Conservation (phyloP, 139 green algal genomes). For the Coccomyxa sp. region DNA sequence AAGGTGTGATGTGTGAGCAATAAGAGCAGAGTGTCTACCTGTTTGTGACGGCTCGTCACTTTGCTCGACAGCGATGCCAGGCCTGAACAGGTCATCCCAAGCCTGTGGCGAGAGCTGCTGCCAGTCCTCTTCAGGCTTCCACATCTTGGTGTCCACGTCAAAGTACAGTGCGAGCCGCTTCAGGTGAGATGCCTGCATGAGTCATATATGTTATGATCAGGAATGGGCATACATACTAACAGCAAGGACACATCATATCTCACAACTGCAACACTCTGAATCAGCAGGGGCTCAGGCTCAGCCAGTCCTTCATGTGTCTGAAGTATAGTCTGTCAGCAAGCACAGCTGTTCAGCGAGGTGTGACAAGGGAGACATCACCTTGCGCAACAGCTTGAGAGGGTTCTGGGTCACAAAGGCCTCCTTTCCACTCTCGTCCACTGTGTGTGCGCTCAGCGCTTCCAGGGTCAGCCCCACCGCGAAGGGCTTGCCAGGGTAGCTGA, state of each 20-base stretch:
- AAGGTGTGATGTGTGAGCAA: too few relatives aligned
- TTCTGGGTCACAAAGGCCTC: constrained; percentile 75
- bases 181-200: constrained; percentile 55
- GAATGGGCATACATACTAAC: too few relatives aligned
- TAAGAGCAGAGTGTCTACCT: too few relatives aligned
- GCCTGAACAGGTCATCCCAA: constrained; percentile 76
- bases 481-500: constrained; percentile 43
- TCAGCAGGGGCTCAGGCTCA: too few relatives aligned
- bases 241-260: too few relatives aligned
- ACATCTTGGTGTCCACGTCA: constrained; percentile 55
- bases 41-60: not conserved
- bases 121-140: constrained; percentile 49
- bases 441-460: constrained; percentile 71
- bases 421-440: constrained; percentile 73
- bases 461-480: constrained; percentile 79
- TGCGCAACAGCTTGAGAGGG: constrained; percentile 75
- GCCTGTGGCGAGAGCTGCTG: constrained; percentile 29
- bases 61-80: constrained; percentile 23
- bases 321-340: not conserved
- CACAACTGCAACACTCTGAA: too few relatives aligned
- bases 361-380: constrained; percentile 58
- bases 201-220: too few relatives aligned
- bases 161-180: constrained; percentile 72
- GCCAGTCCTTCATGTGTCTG: too few relatives aligned
- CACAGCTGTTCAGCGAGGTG: too few relatives aligned